A percentile compares a stretch with the other conserved stretches of the same genome.
phyloP scores from a whole-genome alignment of 1,139 yeast genomes.

The Zygosaccharomyces pseudobailii region DNA sequence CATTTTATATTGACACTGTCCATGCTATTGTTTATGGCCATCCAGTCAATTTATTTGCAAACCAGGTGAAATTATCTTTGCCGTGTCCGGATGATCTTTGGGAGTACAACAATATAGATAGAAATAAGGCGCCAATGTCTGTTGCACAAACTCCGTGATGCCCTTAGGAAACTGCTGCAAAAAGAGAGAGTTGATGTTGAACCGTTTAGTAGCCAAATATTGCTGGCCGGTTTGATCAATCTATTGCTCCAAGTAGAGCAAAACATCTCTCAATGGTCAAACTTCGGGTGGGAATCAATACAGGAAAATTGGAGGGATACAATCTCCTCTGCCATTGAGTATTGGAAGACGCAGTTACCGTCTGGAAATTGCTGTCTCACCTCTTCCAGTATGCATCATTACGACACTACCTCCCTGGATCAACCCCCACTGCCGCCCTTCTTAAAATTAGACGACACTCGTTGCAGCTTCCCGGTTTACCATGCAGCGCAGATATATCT shows the following conservation, averaged over 20 bases:
- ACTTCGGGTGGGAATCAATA: slow-evolving; percentile 29
- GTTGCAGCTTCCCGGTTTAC: slow-evolving; percentile 46
- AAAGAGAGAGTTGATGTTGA: slow-evolving; percentile 7
- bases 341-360: slow-evolving; percentile 32
- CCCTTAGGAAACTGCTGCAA: slow-evolving; percentile 7
- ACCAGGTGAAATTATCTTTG: slow-evolving; percentile 49
- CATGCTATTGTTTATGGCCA: slow-evolving; percentile 55
- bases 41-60: slow-evolving; percentile 46
- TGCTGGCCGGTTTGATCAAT: slow-evolving; percentile 40
- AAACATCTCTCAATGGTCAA: slow-evolving; percentile 35
- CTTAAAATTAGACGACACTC: slow-evolving; percentile 29
- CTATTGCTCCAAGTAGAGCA: slow-evolving; percentile 37
- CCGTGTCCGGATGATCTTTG: slow-evolving; percentile 57
- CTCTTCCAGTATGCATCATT: slow-evolving; percentile 3
- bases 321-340: slow-evolving; percentile 43
- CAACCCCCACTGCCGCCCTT: slow-evolving; percentile 6
- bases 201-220: slow-evolving; percentile 22
- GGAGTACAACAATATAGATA: slow-evolving; percentile 25
- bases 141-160: slow-evolving; percentile 11
- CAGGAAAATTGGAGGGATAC: slow-evolving; percentile 43
- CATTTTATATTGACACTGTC: slow-evolving; percentile 41
- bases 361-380: slow-evolving; percentile 9
- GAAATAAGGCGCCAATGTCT: slow-evolving; percentile 9
- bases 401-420: background rate
- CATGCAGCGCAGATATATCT: slow-evolving; percentile 54